phyloP scores from a whole-genome alignment of 176 grass and related monocot genomes.

The Aechmea fasciata region DNA sequence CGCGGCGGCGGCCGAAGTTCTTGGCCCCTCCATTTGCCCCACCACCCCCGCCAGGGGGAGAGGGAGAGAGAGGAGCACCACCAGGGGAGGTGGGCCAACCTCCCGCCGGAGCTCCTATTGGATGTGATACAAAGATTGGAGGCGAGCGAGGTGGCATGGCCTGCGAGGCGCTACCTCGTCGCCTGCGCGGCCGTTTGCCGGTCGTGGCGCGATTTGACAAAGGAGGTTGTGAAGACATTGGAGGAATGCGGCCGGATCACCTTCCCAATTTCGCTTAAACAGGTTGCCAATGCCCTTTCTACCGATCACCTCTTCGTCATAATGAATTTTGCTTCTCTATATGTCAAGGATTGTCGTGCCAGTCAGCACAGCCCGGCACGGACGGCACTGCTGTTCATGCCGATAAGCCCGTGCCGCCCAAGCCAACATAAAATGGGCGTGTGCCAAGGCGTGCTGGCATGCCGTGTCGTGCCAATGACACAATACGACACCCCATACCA shows the following conservation, averaged over 20 bases:
- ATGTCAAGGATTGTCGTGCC: too few species aligned
- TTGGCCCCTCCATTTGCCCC: constrained; percentile 45
- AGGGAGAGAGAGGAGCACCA: constrained; percentile 15
- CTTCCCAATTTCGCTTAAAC: constrained; percentile 96
- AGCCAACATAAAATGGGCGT: too few species aligned
- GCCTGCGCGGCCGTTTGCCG: constrained; percentile 81
- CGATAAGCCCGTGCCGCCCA: too few species aligned
- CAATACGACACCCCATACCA: too few species aligned
- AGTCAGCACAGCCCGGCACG: too few species aligned
- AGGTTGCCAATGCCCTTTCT: constrained; percentile 24
- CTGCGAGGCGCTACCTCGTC: constrained; percentile 72
- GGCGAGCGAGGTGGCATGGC: constrained; percentile 71
- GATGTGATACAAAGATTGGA: constrained; percentile 93
- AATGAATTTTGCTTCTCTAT: too few species aligned
- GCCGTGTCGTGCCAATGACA: too few species aligned
- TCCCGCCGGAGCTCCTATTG: constrained; percentile 84
- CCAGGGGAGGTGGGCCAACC: constrained; percentile 71
- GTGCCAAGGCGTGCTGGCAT: too few species aligned
- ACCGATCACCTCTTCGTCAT: background rate
- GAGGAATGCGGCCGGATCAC: constrained; percentile 86
- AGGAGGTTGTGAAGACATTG: constrained; percentile 79
- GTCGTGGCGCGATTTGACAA: constrained; percentile 77
- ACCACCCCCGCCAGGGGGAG: too few species aligned
- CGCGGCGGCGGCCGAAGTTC: constrained; percentile 38
- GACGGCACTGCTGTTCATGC: too few species aligned